Evolutionary conservation across 2,329 filamentous ascomycete genomes (phyloP), one percentile per base, ranked within the genome.

Genomic region (Penicillium palitans): DNA sequence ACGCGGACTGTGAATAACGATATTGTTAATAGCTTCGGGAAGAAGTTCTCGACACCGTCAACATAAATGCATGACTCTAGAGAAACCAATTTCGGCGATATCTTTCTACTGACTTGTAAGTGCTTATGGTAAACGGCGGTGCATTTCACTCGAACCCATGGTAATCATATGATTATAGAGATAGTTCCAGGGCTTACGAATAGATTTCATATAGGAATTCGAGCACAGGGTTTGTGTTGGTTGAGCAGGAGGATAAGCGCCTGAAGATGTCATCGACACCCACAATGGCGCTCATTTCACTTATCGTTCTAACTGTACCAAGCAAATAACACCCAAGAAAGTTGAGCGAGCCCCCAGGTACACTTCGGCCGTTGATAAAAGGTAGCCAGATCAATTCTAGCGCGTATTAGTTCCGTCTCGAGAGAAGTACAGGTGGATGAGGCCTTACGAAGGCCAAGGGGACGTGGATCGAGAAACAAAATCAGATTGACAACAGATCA

Each of bases 111-210:
- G 25, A 21, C n/a, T 40, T 21, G 39, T 40, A 40, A 21, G n/a
- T 12, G 39, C 65, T 1, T 69, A 68, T 58, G 67, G 69, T 25
- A 60, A 66, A 31, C 62, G 68, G 5, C 64, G 68, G 37, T 68
- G 68, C 25, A 62, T 70, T 13, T 64, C 64, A 7, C 69, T 70
- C 21, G 59, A 60, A 21, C 62, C 63, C 1, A 66, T 64, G 0
- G 61, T 61, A 1, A 66, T 68, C 9, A 19, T 39, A 39, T 39
- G 0, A 40, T 12, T 12, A 40, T 40, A 12, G 9, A 39, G 37
- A 39, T 40, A 40, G 0, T 40, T 12, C n/a, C 2, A 40, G 37
- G 37, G 37, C 9, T n/a, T n/a, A 39, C 4, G 17, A 39, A 39
- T 39, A 10, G n/a, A 19, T 19, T 40, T 40, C 10, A 40, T n/a